These are phyloP conservation scores for Aspergillus baeticus DNA, from an alignment of 495 filamentous ascomycete species.

Conservation along the genomic window DNA sequence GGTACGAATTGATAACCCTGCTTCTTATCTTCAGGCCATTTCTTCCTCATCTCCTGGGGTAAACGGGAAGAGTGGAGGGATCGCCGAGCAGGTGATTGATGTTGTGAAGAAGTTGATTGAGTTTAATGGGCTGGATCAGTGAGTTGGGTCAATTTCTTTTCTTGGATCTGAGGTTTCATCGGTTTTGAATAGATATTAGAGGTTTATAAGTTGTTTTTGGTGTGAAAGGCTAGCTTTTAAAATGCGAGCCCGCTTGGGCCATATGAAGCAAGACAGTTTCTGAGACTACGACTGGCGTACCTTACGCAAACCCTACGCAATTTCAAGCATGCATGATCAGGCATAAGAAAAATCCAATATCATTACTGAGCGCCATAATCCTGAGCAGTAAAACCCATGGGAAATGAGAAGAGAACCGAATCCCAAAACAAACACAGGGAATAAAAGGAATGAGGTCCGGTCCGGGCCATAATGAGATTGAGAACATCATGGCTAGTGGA, in stretches of 20 bases:
- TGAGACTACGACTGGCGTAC: too few species aligned
- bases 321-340: too few species aligned
- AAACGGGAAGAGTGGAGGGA: slow-evolving; percentile 8
- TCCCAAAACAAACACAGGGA: slow-evolving; percentile 15
- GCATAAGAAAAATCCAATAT: slow-evolving; percentile 15
- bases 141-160: neutral
- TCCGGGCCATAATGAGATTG: neutral
- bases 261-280: too few species aligned
- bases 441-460: neutral
- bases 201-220: too few species aligned
- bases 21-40: slow-evolving; percentile 39
- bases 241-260: too few species aligned
- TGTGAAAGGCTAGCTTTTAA: too few species aligned
- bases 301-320: too few species aligned
- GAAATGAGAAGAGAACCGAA: slow-evolving; percentile 4
- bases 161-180: neutral
- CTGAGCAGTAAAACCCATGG: slow-evolving; percentile 15
- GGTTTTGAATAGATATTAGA: too few species aligned
- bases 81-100: slow-evolving; percentile 67
- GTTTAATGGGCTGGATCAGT: slow-evolving; percentile 80
- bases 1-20: slow-evolving; percentile 74
- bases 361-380: slow-evolving; percentile 20
- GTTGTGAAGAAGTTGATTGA: slow-evolving; percentile 78
- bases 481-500: neutral
- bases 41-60: slow-evolving; percentile 6